These are phyloP conservation scores for Sarocladium oryzae DNA, from an alignment of 2,329 filamentous ascomycete genomes.

Conservation along the genomic window DNA sequence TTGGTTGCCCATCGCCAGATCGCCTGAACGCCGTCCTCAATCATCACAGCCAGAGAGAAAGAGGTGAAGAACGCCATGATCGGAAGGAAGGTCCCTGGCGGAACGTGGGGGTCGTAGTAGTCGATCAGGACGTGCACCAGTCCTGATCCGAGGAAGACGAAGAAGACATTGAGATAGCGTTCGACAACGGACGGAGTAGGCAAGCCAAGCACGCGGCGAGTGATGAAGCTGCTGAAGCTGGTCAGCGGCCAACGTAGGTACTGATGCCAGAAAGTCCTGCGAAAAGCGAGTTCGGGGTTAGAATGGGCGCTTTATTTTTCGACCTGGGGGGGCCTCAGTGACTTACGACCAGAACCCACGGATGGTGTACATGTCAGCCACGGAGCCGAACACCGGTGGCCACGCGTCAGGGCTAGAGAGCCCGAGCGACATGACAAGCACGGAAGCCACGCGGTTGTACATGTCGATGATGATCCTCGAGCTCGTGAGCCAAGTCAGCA, in stretches of 20 bases:
- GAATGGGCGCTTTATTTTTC: not conserved
- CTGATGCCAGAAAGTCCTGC: conserved; percentile 12
- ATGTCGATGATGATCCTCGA: not conserved
- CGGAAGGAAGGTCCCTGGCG: not conserved
- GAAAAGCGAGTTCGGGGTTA: not conserved
- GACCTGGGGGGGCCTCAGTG: not conserved
- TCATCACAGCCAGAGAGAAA: conserved; percentile 11
- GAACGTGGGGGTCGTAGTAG: not conserved
- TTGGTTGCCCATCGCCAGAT: not conserved
- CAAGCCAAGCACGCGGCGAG: conserved; percentile 9
- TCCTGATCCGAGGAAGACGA: conserved; percentile 11
- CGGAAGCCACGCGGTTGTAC: not conserved
- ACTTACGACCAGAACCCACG: conserved; percentile 13
- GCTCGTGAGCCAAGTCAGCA: not conserved
- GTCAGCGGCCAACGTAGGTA: conserved; percentile 11
- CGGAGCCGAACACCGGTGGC: not conserved
- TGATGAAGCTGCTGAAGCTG: conserved; percentile 8
- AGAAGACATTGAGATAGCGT: conserved; percentile 9
- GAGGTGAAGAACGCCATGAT: conserved; percentile 10
- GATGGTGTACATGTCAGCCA: conserved; percentile 9
- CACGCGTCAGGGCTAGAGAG: not conserved
- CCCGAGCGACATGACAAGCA: not conserved
- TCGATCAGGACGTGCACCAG: conserved; percentile 9
- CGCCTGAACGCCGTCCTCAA: conserved; percentile 11
- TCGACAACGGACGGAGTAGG: conserved; percentile 1